A percentile compares a stretch with the other conserved stretches of the same genome.
phyloP scores from a whole-genome alignment of 2,329 filamentous ascomycete species.

The Sclerotinia trifoliorum region DNA sequence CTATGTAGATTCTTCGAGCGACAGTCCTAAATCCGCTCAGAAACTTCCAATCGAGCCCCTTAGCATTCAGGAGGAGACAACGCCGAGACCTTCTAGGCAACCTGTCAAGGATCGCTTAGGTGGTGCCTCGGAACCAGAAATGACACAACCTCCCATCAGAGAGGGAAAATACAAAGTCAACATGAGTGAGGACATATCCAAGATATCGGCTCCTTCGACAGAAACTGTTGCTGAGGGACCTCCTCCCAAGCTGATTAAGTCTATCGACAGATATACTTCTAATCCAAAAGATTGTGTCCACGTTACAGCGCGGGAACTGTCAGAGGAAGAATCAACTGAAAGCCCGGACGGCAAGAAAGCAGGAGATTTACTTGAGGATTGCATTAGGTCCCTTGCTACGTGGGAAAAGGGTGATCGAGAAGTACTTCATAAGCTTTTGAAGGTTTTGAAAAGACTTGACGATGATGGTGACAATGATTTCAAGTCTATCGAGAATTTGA shows the following conservation, averaged over 20 bases:
- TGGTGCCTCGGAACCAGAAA: constrained; percentile 1
- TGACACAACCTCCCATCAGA: not conserved
- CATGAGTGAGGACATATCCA: constrained; percentile 7
- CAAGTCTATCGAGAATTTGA: not conserved
- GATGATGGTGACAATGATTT: constrained; percentile 1
- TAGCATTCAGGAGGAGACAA: not conserved
- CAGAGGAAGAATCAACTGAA: not conserved
- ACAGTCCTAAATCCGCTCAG: not conserved
- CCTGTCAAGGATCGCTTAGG: not conserved
- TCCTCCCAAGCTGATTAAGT: not conserved
- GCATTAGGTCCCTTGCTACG: constrained; percentile 26
- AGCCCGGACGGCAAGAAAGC: not conserved
- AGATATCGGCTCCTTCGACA: not conserved
- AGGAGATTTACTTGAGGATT: constrained; percentile 18
- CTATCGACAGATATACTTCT: not conserved
- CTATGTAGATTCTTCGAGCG: constrained; percentile 4
- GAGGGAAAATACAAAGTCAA: not conserved
- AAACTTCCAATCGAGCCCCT: not conserved
- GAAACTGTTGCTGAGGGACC: not conserved
- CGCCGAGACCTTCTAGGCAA: not conserved
- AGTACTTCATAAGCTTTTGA: constrained; percentile 28
- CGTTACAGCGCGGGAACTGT: not conserved
- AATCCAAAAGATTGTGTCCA: not conserved
- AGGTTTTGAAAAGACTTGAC: constrained; percentile 28
- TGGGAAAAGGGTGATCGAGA: constrained; percentile 29